Percentiles rank a stretch among this genome's conserved stretches.
Conservation (phyloP, 2,329 filamentous ascomycete genomes). For the Trichoderma aggressivum region DNA sequence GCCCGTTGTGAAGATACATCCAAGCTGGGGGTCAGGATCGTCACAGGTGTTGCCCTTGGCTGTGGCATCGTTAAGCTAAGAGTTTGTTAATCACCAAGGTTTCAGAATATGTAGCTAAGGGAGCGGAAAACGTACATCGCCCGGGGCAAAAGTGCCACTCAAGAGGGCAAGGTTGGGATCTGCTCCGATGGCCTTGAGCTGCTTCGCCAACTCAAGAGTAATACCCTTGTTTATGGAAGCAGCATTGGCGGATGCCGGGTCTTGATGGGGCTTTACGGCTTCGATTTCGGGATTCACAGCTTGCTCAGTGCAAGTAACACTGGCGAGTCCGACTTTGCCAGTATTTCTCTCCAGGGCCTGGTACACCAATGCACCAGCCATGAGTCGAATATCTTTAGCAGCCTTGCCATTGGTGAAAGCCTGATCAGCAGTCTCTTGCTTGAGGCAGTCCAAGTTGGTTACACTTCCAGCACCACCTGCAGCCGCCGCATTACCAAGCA, state of each 20-base stretch:
- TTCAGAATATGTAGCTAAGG: not conserved
- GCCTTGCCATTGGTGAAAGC: not conserved
- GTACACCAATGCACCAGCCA: slow-evolving; percentile 1
- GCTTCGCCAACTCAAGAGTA: slow-evolving; percentile 2
- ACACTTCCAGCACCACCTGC: not conserved
- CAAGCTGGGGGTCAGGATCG: not conserved
- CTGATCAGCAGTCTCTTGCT: slow-evolving; percentile 1
- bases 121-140: not conserved
- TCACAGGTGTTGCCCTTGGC: not conserved
- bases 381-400: not conserved
- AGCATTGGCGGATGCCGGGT: not conserved
- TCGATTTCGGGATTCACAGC: not conserved
- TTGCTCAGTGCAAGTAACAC: not conserved
- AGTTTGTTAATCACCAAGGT: not conserved
- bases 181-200: not conserved
- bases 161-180: not conserved
- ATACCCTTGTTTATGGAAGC: not conserved
- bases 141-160: not conserved
- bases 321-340: not conserved
- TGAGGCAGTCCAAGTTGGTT: not conserved
- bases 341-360: not conserved
- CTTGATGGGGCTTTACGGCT: not conserved
- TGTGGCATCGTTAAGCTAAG: not conserved
- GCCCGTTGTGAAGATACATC: not conserved
- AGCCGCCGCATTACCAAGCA: not conserved